These are phyloP conservation scores for Barbatosphaeria neglecta DNA, from an alignment of 495 filamentous ascomycete genomes.

Conservation along the genomic window DNA sequence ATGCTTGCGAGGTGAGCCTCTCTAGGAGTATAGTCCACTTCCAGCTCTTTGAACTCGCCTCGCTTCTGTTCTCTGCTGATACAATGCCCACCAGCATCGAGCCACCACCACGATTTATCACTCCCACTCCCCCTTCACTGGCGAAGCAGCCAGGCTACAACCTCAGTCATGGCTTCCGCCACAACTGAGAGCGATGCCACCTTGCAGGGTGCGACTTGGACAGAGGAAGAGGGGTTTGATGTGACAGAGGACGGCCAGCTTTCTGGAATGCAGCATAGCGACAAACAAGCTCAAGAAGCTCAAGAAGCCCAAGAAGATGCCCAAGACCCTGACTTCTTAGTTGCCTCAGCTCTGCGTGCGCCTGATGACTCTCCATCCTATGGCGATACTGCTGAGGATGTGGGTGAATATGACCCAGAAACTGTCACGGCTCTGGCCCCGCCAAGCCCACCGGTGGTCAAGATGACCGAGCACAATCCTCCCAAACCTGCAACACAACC, in stretches of 20 bases:
- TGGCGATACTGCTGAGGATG: constrained; percentile 29
- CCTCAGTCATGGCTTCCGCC: constrained; percentile 24
- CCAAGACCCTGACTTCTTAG: constrained; percentile 27
- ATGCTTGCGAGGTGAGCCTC: no score
- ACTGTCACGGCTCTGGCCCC: constrained; percentile 21
- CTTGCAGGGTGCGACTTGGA: constrained; percentile 24
- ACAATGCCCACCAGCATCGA: no score
- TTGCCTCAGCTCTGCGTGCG: constrained; percentile 32
- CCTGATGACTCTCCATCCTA: constrained; percentile 30
- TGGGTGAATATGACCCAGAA: constrained; percentile 40
- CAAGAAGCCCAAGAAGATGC: no score
- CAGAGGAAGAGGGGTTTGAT: constrained; percentile 42
- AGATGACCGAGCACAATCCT: constrained; percentile 14
- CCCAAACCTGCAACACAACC: constrained; percentile 22
- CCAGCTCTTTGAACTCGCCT: no score
- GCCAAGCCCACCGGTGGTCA: constrained; percentile 14
- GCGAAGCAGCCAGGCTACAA: not conserved
- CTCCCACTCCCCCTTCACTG: not conserved
- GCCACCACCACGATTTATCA: not conserved
- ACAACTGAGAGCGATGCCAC: constrained; percentile 18
- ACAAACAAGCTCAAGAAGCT: constrained; percentile 21
- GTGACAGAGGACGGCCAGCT: constrained; percentile 33
- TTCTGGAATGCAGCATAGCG: constrained; percentile 44
- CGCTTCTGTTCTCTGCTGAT: no score
- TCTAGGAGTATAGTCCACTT: no score